These are phyloP conservation scores for Tuber microsphaerosporum DNA, from an alignment of 495 filamentous ascomycete species.

Conservation along the genomic window DNA sequence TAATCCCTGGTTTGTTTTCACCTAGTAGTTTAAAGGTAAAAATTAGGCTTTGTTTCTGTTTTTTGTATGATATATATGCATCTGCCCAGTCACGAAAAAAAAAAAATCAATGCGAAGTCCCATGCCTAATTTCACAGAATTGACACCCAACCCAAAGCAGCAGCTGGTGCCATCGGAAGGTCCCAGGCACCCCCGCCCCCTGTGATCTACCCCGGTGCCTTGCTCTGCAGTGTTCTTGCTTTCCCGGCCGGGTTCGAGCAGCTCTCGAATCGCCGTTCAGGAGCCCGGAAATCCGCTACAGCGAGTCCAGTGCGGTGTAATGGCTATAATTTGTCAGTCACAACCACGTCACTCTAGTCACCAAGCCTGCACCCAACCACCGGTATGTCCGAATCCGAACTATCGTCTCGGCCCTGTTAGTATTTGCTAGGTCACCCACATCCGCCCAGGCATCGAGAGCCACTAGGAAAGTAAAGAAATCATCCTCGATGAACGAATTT, in stretches of 20 bases:
- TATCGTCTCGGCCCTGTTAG: too few relatives aligned
- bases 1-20: neutral
- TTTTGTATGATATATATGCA: neutral
- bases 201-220: neutral
- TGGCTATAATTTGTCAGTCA: neutral
- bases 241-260: neutral
- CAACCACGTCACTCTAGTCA: too few relatives aligned
- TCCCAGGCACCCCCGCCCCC: neutral
- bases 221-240: neutral
- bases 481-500: neutral
- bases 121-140: neutral
- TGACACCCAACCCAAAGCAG: neutral
- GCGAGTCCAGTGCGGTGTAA: neutral
- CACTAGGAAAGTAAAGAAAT: neutral
- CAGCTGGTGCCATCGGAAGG: neutral
- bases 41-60: neutral
- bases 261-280: neutral
- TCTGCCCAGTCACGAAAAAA: neutral
- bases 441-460: neutral
- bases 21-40: neutral
- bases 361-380: too few relatives aligned
- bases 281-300: neutral
- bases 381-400: too few relatives aligned
- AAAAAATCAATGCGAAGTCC: neutral
- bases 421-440: too few relatives aligned